Percentiles rank a stretch among this genome's conserved stretches.
Evolutionary conservation across 176 grass and related monocot species (phyloP).

Genomic region (Olyra latifolia): DNA sequence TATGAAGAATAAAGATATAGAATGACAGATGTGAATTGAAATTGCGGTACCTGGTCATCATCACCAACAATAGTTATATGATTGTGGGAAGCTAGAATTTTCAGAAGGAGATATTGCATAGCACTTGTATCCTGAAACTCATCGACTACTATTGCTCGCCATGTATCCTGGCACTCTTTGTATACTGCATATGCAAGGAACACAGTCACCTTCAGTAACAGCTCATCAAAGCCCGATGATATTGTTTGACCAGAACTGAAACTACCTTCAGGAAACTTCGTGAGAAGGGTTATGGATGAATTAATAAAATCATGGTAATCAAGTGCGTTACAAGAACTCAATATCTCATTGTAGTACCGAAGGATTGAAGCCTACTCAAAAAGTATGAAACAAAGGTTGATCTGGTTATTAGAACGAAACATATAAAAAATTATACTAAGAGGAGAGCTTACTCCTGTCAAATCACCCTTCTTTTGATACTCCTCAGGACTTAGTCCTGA

Average conservation of each 20-base stretch:
- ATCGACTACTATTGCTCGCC: conserved; percentile 86
- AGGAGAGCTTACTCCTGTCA: conserved; percentile 61
- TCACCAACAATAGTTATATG: conserved; percentile 92
- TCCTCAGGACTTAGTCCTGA: conserved; percentile 77
- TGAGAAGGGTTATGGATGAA: conserved; percentile 77
- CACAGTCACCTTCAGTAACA: conserved; percentile 12
- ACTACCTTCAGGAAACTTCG: conserved; percentile 82
- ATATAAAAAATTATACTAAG: conserved; percentile 12
- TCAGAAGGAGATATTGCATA: conserved; percentile 90
- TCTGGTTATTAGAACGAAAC: conserved; percentile 29
- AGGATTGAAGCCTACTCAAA: conserved; percentile 73
- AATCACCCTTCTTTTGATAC: conserved; percentile 78
- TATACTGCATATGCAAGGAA: conserved; percentile 57
- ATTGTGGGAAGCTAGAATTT: conserved; percentile 77
- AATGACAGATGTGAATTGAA: conserved; percentile 34
- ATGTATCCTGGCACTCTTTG: conserved; percentile 71
- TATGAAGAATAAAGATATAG: conserved; percentile 18
- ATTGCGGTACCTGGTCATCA: conserved; percentile 79
- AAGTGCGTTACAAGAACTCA: conserved; percentile 86
- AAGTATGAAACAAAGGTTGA: conserved; percentile 26
- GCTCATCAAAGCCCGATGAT: conserved; percentile 15
- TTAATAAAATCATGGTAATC: conserved; percentile 98
- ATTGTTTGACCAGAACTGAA: conserved; percentile 9
- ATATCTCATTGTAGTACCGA: conserved; percentile 77
- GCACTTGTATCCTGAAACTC: conserved; percentile 99